These are phyloP conservation scores for Salix caprea DNA, from an alignment of 345 rosid genomes.

Conservation along the genomic window DNA sequence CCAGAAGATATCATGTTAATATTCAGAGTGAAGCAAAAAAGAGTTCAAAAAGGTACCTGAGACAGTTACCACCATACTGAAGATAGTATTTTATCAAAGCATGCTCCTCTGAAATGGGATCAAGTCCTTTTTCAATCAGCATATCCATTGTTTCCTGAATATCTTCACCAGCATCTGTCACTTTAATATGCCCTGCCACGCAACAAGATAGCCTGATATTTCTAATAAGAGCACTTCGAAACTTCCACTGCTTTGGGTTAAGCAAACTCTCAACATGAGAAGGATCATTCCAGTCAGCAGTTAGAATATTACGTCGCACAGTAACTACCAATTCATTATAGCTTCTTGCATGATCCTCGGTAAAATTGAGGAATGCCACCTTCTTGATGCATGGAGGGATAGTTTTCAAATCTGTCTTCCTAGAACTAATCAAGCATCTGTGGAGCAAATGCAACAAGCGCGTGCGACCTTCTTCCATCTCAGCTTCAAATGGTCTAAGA, in stretches of 20 bases:
- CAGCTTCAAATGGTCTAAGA: slow-evolving; percentile 86
- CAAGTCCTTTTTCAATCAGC: slow-evolving; percentile 56
- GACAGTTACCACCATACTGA: slow-evolving; percentile 77
- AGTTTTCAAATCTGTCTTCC: slow-evolving; percentile 76
- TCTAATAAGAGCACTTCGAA: slow-evolving; percentile 59
- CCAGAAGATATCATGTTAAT: slow-evolving; percentile 4
- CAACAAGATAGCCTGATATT: slow-evolving; percentile 94
- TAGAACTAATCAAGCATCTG: slow-evolving; percentile 91
- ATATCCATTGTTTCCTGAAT: slow-evolving; percentile 92
- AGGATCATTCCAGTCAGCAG: slow-evolving; percentile 99
- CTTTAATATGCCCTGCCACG: slow-evolving; percentile 93
- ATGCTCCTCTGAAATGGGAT: slow-evolving; percentile 59
- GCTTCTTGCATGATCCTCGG: slow-evolving; percentile 77
- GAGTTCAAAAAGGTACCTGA: slow-evolving; percentile 45
- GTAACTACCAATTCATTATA: slow-evolving; percentile 93
- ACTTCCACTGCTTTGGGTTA: slow-evolving; percentile 93
- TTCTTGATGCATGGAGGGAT: slow-evolving; percentile 95
- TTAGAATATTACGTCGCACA: slow-evolving; percentile 79
- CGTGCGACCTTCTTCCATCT: slow-evolving; percentile 80
- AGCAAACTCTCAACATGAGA: slow-evolving; percentile 95
- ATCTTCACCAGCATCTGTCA: slow-evolving; percentile 79
- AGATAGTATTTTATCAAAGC: slow-evolving; percentile 62
- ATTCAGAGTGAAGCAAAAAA: slow-evolving; percentile 1
- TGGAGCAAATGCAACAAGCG: slow-evolving; percentile 67
- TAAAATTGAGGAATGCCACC: slow-evolving; percentile 65